Evolutionary conservation across 139 green algal genomes (phyloP).

Genomic region (Tetradesmus lagerheimii): DNA sequence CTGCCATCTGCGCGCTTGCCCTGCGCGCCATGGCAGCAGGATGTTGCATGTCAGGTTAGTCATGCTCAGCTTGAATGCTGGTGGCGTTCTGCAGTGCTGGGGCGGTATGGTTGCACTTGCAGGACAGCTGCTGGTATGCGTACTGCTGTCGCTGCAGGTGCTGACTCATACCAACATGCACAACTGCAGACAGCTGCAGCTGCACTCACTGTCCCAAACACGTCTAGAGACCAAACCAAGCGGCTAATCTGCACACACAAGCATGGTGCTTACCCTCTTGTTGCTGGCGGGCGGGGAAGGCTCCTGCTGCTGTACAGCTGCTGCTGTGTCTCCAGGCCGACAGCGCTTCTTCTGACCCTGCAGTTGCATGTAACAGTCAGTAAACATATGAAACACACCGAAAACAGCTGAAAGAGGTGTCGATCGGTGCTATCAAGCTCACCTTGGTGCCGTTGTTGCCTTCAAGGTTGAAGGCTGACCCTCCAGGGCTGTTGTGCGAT

Average conservation of each 20-base stretch:
- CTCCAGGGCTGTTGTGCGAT: not conserved
- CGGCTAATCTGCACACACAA: too few species aligned
- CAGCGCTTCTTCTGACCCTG: slow-evolving; percentile 4
- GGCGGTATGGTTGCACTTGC: not conserved
- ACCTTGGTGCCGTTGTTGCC: not conserved
- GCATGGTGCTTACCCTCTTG: not conserved
- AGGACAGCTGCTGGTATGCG: not conserved
- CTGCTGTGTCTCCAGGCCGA: not conserved
- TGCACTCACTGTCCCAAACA: too few species aligned
- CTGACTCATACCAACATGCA: not conserved
- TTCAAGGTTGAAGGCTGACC: not conserved
- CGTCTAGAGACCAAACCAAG: too few species aligned
- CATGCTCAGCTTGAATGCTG: not conserved
- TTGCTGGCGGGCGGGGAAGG: not conserved
- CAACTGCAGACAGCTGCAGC: not conserved
- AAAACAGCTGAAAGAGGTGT: not conserved
- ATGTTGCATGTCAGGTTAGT: not conserved
- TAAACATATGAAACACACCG: not conserved
- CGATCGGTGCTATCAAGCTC: not conserved
- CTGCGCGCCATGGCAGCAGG: not conserved
- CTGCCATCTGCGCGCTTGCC: slow-evolving; percentile 16
- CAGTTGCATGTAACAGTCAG: not conserved
- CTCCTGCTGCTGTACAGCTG: not conserved
- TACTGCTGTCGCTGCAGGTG: not conserved
- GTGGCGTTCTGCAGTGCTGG: not conserved